A percentile compares a stretch with the other conserved stretches of the same genome.
Conservation (phyloP, 352 stramenopile genomes). For the Phytophthora europaea region DNA sequence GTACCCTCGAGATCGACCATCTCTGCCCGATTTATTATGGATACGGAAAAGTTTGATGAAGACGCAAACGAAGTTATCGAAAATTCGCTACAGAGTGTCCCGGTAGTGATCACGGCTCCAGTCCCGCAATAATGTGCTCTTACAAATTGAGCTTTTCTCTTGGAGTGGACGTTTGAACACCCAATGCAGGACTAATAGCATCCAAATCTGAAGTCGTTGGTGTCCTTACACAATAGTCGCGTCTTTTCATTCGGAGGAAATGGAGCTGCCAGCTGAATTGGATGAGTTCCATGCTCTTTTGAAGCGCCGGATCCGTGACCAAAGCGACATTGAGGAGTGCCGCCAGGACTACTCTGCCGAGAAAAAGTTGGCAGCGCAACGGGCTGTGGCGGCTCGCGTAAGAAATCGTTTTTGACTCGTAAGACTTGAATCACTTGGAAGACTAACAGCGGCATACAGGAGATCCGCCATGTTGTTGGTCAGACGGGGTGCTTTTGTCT, state of each 20-base stretch:
- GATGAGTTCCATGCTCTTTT: conserved; percentile 61
- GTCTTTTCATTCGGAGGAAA: conserved; percentile 31
- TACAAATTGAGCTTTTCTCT: background rate
- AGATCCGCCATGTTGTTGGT: conserved; percentile 60
- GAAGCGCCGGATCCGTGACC: conserved; percentile 64
- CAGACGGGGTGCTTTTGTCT: conserved; percentile 83
- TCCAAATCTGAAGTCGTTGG: background rate
- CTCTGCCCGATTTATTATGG: conserved; percentile 61
- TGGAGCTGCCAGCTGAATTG: conserved; percentile 56
- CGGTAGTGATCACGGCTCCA: conserved; percentile 59
- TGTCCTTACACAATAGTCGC: conserved; percentile 18
- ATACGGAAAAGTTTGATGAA: conserved; percentile 77
- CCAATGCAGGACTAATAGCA: background rate
- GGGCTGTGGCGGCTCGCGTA: conserved; percentile 27
- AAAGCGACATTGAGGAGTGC: conserved; percentile 60
- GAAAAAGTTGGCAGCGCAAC: conserved; percentile 35
- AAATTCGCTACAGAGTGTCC: conserved; percentile 58
- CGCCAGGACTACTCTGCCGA: conserved; percentile 27
- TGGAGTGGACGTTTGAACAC: background rate
- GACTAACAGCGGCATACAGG: conserved; percentile 23
- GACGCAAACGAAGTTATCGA: conserved; percentile 66
- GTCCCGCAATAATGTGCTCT: conserved; percentile 26
- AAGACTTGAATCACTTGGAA: background rate
- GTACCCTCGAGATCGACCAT: conserved; percentile 17
- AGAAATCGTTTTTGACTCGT: background rate